Evolutionary conservation across 441 rosid species (phyloP).

Genomic region (Pelargonium fulgidum): DNA sequence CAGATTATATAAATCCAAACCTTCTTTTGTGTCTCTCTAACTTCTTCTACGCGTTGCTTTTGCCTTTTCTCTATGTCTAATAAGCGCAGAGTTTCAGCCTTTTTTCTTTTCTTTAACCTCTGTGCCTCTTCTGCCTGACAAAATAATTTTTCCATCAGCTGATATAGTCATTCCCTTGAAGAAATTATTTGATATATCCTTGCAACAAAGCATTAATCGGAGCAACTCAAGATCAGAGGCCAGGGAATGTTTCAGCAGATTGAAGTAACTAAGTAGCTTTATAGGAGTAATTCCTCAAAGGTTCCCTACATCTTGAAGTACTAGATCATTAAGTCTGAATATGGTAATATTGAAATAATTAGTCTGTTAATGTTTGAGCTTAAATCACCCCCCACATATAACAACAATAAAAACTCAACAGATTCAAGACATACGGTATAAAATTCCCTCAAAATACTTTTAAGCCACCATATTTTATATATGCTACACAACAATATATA

Average conservation of each 20-base stretch:
- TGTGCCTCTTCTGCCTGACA: conserved; percentile 65
- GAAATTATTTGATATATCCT: background rate
- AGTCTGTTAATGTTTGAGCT: too few species aligned
- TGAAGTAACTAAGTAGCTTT: background rate
- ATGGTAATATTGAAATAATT: background rate
- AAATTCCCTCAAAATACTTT: too few species aligned
- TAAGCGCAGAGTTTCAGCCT: conserved; percentile 50
- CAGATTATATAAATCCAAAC: conserved; percentile 25
- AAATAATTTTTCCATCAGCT: background rate
- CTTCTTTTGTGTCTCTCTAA: conserved; percentile 82
- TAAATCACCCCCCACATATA: background rate
- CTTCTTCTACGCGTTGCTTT: conserved; percentile 75
- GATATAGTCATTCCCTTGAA: too few species aligned
- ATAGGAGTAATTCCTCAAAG: background rate
- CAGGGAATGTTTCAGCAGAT: background rate
- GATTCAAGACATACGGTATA: too few species aligned
- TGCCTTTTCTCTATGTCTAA: conserved; percentile 78
- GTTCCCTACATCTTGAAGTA: background rate
- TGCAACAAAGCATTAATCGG: too few species aligned
- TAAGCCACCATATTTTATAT: too few species aligned
- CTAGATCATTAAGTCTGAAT: background rate
- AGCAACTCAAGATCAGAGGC: background rate
- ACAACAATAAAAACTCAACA: background rate
- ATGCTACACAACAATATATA: background rate
- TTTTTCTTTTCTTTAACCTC: conserved; percentile 57